Percentiles rank a stretch among this genome's conserved stretches.
phyloP scores from a whole-genome alignment of 1,284 basidiomycete species.

The Fomitopsis betulina region DNA sequence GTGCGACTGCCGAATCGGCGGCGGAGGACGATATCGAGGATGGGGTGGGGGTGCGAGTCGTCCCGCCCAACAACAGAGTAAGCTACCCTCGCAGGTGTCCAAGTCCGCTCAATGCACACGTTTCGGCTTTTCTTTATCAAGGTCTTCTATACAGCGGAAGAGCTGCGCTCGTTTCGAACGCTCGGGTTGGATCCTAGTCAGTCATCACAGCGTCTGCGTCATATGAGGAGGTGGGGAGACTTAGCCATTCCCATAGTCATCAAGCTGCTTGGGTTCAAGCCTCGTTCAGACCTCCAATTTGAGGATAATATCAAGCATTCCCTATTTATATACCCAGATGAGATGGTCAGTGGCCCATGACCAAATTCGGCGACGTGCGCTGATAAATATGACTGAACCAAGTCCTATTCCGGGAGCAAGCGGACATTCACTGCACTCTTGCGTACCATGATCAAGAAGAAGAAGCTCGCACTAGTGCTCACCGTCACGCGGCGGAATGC shows the following conservation, averaged over 20 bases:
- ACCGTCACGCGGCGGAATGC: conserved; percentile 71
- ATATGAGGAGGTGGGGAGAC: background rate
- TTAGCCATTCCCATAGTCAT: conserved; percentile 39
- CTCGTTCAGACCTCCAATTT: conserved; percentile 64
- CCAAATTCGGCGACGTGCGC: background rate
- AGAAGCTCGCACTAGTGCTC: conserved; percentile 79
- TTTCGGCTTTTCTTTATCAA: conserved; percentile 4
- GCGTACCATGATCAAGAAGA: conserved; percentile 77
- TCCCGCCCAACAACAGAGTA: conserved; percentile 48
- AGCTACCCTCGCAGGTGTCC: conserved; percentile 13
- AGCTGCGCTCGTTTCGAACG: conserved; percentile 78
- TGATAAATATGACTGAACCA: conserved; percentile 23
- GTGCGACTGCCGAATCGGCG: conserved; percentile 38
- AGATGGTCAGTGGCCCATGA: conserved; percentile 50
- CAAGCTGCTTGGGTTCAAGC: conserved; percentile 91
- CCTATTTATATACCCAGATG: conserved; percentile 90
- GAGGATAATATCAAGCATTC: conserved; percentile 93
- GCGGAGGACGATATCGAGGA: conserved; percentile 30
- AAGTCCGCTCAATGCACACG: background rate
- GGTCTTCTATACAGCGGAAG: conserved; percentile 78
- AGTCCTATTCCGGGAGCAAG: conserved; percentile 86
- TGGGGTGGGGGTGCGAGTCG: conserved; percentile 32
- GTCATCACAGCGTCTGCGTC: conserved; percentile 16
- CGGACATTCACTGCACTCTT: conserved; percentile 89
- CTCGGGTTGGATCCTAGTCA: conserved; percentile 72